Conservation (phyloP, 2,329 filamentous ascomycete genomes). For the Verticillium longisporum region DNA sequence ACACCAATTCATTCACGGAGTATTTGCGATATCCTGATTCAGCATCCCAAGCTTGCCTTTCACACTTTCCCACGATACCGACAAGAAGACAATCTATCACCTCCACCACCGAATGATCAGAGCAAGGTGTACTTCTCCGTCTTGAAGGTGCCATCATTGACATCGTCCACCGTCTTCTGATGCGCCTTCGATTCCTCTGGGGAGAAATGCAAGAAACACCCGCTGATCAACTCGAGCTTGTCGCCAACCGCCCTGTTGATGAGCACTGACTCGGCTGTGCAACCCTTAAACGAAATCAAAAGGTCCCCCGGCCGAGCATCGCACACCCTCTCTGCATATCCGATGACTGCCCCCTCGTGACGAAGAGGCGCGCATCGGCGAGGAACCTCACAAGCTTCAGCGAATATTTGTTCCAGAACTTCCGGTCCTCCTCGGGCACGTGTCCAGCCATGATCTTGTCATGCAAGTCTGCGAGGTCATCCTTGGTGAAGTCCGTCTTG, state of each 20-base stretch:
- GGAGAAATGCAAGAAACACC: not conserved
- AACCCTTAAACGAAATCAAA: not conserved
- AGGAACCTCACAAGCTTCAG: not conserved
- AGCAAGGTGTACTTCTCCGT: not conserved
- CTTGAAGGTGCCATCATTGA: not conserved
- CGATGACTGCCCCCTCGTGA: not conserved
- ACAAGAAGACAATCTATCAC: not conserved
- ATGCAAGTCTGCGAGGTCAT: not conserved
- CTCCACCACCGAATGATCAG: not conserved
- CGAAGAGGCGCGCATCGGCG: not conserved
- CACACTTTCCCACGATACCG: no score
- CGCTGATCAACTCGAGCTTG: not conserved
- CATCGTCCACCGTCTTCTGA: not conserved
- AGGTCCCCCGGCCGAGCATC: not conserved
- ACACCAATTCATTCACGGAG: not conserved
- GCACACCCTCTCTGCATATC: not conserved
- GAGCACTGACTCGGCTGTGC: not conserved
- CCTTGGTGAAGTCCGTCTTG: not conserved
- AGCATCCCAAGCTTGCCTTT: no score
- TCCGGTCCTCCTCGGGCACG: not conserved
- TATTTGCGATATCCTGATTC: no score
- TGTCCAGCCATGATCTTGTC: not conserved
- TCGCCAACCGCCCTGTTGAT: not conserved
- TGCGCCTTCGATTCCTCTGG: not conserved
- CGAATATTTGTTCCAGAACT: not conserved